A percentile compares a stretch with the other conserved stretches of the same genome.
These are phyloP conservation scores for Rhodomyrtus tomentosa DNA, from an alignment of 345 rosid genomes.

Conservation along the genomic window DNA sequence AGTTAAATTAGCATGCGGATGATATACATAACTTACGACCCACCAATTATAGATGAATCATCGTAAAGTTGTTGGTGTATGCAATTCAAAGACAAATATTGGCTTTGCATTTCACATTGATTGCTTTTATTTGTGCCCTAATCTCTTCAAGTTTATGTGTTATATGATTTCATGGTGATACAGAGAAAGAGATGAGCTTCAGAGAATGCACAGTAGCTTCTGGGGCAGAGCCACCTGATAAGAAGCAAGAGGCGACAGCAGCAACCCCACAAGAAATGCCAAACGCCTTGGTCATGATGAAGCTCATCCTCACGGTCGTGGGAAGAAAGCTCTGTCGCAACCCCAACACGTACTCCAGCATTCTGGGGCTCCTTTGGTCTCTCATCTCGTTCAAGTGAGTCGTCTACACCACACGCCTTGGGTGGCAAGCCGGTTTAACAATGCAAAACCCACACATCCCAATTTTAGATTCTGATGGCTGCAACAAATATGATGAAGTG, in stretches of 20 bases:
- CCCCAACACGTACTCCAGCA: constrained; percentile 47
- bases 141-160: neutral
- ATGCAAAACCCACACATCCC: neutral
- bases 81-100: neutral
- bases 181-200: constrained; percentile 44
- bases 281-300: constrained; percentile 25
- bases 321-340: constrained; percentile 47
- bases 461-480: neutral
- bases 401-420: neutral
- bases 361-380: constrained; percentile 45
- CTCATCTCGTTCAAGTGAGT: constrained; percentile 40
- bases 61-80: neutral
- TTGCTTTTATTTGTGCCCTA: neutral
- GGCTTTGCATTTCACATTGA: neutral
- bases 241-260: neutral
- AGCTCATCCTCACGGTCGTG: constrained; percentile 29
- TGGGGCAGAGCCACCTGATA: constrained; percentile 8
- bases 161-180: neutral
- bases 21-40: neutral
- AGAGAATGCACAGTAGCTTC: constrained; percentile 20
- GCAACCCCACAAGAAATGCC: constrained; percentile 30
- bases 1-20: neutral
- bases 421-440: neutral
- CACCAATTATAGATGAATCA: neutral
- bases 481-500: neutral